These are phyloP conservation scores for Tetrapisispora phaffii DNA, from an alignment of 805 yeast species.

Conservation along the genomic window DNA sequence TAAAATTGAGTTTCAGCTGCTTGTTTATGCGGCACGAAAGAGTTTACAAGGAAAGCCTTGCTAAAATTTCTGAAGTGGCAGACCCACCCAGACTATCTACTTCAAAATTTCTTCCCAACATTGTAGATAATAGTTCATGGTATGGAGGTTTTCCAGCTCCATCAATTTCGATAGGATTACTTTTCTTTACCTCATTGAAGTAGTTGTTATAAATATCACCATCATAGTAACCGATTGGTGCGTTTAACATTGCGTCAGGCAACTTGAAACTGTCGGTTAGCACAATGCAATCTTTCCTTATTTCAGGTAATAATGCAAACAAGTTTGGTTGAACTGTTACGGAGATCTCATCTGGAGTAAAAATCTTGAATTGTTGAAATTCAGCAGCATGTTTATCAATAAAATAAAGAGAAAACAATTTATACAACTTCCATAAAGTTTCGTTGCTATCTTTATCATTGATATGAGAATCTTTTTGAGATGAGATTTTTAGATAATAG, in stretches of 20 bases:
- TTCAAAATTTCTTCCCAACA: conserved; percentile 32
- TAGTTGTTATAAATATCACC: conserved; percentile 81
- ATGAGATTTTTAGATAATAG: conserved; percentile 20
- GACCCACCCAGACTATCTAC: conserved; percentile 31
- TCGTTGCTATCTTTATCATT: conserved; percentile 32
- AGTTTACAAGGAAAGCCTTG: conserved; percentile 23
- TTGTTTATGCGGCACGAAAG: neutral
- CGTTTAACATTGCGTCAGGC: conserved; percentile 70
- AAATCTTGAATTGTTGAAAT: conserved; percentile 55
- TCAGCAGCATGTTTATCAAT: conserved; percentile 63
- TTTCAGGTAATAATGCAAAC: conserved; percentile 36
- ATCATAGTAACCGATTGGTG: conserved; percentile 70
- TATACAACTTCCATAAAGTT: conserved; percentile 45
- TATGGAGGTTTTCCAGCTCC: conserved; percentile 44
- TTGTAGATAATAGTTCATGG: conserved; percentile 29
- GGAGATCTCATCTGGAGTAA: conserved; percentile 41
- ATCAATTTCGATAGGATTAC: conserved; percentile 42
- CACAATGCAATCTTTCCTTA: conserved; percentile 64
- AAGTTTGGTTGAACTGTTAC: conserved; percentile 34
- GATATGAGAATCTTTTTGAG: conserved; percentile 15
- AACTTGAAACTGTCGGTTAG: conserved; percentile 78
- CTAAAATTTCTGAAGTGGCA: conserved; percentile 23
- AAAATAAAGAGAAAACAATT: conserved; percentile 52
- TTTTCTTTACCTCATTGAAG: conserved; percentile 46
- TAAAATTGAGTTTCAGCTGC: too few species aligned